Percentiles rank a stretch among this genome's conserved stretches.
Evolutionary conservation across 2,329 filamentous ascomycete species (phyloP).

Genomic region (Thelonectria rubi): DNA sequence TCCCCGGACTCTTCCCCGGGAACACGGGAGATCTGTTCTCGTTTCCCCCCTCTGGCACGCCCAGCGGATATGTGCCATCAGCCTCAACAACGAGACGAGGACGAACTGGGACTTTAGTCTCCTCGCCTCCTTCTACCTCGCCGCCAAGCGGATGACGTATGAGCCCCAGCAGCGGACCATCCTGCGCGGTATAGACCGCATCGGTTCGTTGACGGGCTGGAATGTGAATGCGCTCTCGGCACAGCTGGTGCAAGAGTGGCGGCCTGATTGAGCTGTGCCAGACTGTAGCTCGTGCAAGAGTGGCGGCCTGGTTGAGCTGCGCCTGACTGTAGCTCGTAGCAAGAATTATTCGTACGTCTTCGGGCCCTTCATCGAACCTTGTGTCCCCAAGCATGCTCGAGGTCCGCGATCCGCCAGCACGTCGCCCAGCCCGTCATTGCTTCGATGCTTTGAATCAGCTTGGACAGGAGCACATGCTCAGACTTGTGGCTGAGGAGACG

Average conservation of each 20-base stretch:
- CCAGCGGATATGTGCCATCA: slow-evolving; percentile 59
- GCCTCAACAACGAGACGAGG: slow-evolving; percentile 55
- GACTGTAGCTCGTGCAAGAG: slow-evolving; percentile 1
- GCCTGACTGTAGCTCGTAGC: slow-evolving; percentile 1
- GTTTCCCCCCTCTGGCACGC: slow-evolving; percentile 59
- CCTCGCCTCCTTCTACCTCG: slow-evolving; percentile 56
- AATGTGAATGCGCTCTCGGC: slow-evolving; percentile 37
- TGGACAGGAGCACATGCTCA: slow-evolving; percentile 52
- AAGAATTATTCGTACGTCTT: slow-evolving; percentile 3
- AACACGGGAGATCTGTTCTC: slow-evolving; percentile 43
- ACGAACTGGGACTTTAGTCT: slow-evolving; percentile 59
- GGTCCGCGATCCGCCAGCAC: slow-evolving; percentile 61
- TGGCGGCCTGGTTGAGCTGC: slow-evolving; percentile 41
- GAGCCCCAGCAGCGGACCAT: slow-evolving; percentile 56
- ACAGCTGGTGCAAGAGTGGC: slow-evolving; percentile 44
- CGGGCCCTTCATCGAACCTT: slow-evolving; percentile 38
- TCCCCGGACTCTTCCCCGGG: slow-evolving; percentile 53
- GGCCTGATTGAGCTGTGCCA: slow-evolving; percentile 29
- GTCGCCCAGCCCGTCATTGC: slow-evolving; percentile 62
- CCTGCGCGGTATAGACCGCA: slow-evolving; percentile 49
- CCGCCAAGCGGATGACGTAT: slow-evolving; percentile 58
- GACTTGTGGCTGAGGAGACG: slow-evolving; percentile 60
- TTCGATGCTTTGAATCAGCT: slow-evolving; percentile 60
- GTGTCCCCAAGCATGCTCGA: slow-evolving; percentile 55
- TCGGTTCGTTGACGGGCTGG: slow-evolving; percentile 55